phyloP scores from a whole-genome alignment of 2,329 filamentous ascomycete species.

The Tolypocladium album region DNA sequence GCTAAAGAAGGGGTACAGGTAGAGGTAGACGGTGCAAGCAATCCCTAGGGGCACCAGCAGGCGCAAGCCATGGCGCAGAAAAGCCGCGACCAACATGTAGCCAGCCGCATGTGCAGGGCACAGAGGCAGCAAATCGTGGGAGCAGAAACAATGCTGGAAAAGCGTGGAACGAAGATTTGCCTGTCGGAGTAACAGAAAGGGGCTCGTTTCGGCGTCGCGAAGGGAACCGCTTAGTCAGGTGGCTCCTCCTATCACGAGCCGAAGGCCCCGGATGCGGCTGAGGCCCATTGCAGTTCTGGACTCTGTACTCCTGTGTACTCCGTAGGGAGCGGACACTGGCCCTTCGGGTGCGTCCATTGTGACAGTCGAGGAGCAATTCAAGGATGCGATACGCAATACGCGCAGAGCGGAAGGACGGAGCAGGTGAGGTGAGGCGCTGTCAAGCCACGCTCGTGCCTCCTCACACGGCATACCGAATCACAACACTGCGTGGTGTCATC shows the following conservation, averaged over 20 bases:
- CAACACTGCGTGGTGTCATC: too few species aligned
- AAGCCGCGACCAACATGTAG: constrained; percentile 42
- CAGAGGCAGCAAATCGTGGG: background rate
- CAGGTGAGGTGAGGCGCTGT: background rate
- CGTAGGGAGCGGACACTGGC: background rate
- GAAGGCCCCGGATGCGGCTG: background rate
- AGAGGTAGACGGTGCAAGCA: constrained; percentile 65
- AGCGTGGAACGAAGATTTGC: background rate
- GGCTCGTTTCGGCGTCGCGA: background rate
- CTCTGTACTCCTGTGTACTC: too few species aligned
- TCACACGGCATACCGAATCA: background rate
- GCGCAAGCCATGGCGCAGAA: constrained; percentile 46
- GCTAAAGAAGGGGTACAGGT: constrained; percentile 74
- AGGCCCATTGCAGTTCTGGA: background rate
- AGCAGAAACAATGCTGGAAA: background rate
- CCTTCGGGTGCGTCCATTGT: background rate
- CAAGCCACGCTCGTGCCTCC: background rate
- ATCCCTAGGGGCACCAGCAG: constrained; percentile 52
- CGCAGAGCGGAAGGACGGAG: background rate
- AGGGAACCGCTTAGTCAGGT: background rate
- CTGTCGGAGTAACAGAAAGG: background rate
- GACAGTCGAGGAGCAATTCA: background rate
- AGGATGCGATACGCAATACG: background rate
- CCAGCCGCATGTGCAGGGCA: constrained; percentile 20
- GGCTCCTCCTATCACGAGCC: background rate